A percentile compares a stretch with the other conserved stretches of the same genome.
phyloP scores from a whole-genome alignment of 805 yeast genomes.

The Wickerhamomyces xylosicus region DNA sequence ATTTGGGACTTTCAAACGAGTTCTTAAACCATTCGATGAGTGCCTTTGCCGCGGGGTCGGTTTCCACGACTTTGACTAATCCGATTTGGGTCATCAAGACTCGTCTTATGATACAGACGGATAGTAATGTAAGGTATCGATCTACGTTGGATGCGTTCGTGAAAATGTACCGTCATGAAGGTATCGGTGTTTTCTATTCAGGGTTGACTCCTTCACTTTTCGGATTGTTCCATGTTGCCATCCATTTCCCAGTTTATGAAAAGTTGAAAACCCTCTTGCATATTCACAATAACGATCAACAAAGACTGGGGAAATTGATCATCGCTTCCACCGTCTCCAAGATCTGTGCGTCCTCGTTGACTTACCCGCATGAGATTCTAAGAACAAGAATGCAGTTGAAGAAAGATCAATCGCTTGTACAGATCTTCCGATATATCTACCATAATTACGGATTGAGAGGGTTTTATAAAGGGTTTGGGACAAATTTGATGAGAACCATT shows the following conservation, averaged over 20 bases:
- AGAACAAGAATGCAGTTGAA: conserved; percentile 76
- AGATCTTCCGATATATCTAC: conserved; percentile 21
- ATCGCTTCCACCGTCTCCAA: conserved; percentile 73
- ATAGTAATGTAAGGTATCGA: conserved; percentile 34
- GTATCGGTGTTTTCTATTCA: conserved; percentile 70
- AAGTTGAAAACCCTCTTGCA: conserved; percentile 48
- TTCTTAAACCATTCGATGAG: conserved; percentile 32
- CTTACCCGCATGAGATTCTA: conserved; percentile 93
- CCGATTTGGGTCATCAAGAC: conserved; percentile 99
- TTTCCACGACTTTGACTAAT: conserved; percentile 76
- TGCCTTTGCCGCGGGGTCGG: conserved; percentile 85
- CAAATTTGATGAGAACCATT: conserved; percentile 81
- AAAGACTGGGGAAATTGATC: conserved; percentile 32
- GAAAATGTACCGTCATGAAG: conserved; percentile 74
- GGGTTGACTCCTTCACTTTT: conserved; percentile 86
- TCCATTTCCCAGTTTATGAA: conserved; percentile 93
- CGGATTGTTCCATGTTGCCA: conserved; percentile 89
- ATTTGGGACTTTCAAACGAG: conserved; percentile 18
- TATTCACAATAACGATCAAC: conserved; percentile 14
- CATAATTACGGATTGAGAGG: conserved; percentile 67
- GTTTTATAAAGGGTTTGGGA: conserved; percentile 81
- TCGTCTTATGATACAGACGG: conserved; percentile 77
- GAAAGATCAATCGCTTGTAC: conserved; percentile 11
- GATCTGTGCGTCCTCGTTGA: conserved; percentile 78
- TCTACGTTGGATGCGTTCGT: conserved; percentile 80